Evolutionary conservation across 352 stramenopile species (phyloP), one percentile per base, ranked within the genome.

Genomic region (Pythium brachiatum): DNA sequence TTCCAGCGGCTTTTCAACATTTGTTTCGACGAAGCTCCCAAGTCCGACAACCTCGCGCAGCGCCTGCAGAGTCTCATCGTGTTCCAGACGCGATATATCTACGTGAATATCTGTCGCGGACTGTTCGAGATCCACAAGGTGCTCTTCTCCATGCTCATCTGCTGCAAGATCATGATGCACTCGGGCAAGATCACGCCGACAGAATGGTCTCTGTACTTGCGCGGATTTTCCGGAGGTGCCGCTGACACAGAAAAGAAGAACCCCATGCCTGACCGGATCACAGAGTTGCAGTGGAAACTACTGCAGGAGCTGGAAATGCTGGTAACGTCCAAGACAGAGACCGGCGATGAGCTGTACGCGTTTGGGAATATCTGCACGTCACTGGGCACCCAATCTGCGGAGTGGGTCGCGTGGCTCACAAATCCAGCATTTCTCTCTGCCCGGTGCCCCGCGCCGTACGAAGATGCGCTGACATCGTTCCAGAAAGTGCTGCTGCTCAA

Each of bases 61-160:
- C 79, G 94, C 0, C 61, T 98, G 1, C 50, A 73, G 21, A 93
- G 80, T 34, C 77, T 98, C n/a, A 90, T 97, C 26, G 73, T 83
- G 26, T 97, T 94, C 58, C 83, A 97, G 52, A 98, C 94, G 13
- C 68, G 79, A 7, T 88, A 96, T 46, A 96, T 98, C 53, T 98
- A 98, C 74, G 78, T 92, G 9, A 98, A 98, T 63, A 98, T 98
- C 29, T 98, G 91, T 61, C 82, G 94, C 20, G 94, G 94, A 0
- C 78, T 98, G 25, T 98, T 98, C 66, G 94, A 98, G 58, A 73
- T 88, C 56, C 90, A 97, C 74, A 98, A 98, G 62, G 75, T 97
- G 18, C 76, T 98, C 39, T 98, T 98, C 73, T 94, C 89, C 7
- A 92, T 96, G 64, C 83, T 97, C 41, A 97, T 98, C 43, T 97